Evolutionary conservation across 2,329 filamentous ascomycete species (phyloP).

Genomic region (Ceratocystis smalleyi): DNA sequence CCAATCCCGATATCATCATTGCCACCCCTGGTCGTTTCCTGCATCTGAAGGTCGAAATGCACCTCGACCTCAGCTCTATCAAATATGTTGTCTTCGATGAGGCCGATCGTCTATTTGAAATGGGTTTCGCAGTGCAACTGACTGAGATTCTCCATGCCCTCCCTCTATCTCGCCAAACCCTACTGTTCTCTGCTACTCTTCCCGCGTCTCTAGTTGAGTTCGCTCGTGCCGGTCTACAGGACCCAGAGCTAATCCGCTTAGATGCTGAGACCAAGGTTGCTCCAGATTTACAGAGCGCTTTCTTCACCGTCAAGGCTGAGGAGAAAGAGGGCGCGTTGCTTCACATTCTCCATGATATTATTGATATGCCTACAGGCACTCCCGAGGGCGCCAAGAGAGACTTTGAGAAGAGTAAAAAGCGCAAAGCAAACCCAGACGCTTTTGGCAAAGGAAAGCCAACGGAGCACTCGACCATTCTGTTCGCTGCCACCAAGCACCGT

Average conservation of each 20-base stretch:
- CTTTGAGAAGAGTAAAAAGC: conserved; percentile 45
- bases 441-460: conserved; percentile 57
- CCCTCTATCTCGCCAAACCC: conserved; percentile 68
- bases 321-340: conserved; percentile 90
- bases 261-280: conserved; percentile 95
- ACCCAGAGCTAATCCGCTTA: conserved; percentile 75
- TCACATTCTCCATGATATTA: conserved; percentile 78
- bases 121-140: conserved; percentile 91
- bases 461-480: conserved; percentile 84
- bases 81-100: conserved; percentile 95
- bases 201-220: conserved; percentile 93
- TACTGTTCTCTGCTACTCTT: conserved; percentile 88
- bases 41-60: conserved; percentile 95
- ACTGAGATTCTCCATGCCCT: conserved; percentile 84
- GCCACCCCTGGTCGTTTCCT: conserved; percentile 92
- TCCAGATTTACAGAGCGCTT: conserved; percentile 85
- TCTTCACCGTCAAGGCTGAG: conserved; percentile 79
- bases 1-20: conserved; percentile 93
- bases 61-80: conserved; percentile 74
- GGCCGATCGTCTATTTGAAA: conserved; percentile 91
- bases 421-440: conserved; percentile 47
- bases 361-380: conserved; percentile 65
- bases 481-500: conserved; percentile 89
- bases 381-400: conserved; percentile 38
- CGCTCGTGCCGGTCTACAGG: conserved; percentile 79